Base-by-base conservation (phyloP, 371 early-diverging fungal species). In the Circinella umbellata region DNA sequence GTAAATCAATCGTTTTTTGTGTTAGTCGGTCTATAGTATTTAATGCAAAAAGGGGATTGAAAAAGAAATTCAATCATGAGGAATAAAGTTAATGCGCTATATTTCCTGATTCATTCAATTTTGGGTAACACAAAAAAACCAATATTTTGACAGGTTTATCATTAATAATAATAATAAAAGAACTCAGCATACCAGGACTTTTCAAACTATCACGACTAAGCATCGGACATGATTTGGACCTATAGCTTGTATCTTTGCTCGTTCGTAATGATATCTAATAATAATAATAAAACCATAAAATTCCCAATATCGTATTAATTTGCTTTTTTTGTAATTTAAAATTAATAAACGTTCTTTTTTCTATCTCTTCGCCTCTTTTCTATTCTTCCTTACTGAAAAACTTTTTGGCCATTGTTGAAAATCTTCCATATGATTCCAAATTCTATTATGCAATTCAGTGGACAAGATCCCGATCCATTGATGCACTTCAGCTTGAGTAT, bases 391-490 rank as follows among this genome's bases (percentile, higher is more conserved):
- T 67, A 87, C 81, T 35, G 75, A 51, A 8, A 89, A 59, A 0
- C 77, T 81, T 59, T 74, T 85, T 4, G 90, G 90, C 90, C 89
- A 90, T 27, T 85, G 70, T 5, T 59, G 55, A 67, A 81, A 76
- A 18, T 80, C 78, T 34, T 89, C 88, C 66, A 73, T 77, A 48
- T 90, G 87, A 36, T 74, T 80, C 55, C 74, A 38, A 4, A 91
- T 72, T 2, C 91, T 79, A 9, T 68, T 73, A 55, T 82, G 89
- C 37, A 91, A 68, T 70, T 93, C 93, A 10, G 80, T 49, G 14
- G 80, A 74, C 11, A 93, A 65, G 10, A 89, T 84, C 4, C 75
- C 76, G 17, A 88, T 63, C 93, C 93, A 93, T 20, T 72, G 74
- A 39, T 78, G 69, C 61, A 87, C 60, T 9, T 86, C 80, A 7